Evolutionary conservation across 345 rosid species (phyloP), one percentile per base, ranked within the genome.

Genomic region (Iberis pinnata): DNA sequence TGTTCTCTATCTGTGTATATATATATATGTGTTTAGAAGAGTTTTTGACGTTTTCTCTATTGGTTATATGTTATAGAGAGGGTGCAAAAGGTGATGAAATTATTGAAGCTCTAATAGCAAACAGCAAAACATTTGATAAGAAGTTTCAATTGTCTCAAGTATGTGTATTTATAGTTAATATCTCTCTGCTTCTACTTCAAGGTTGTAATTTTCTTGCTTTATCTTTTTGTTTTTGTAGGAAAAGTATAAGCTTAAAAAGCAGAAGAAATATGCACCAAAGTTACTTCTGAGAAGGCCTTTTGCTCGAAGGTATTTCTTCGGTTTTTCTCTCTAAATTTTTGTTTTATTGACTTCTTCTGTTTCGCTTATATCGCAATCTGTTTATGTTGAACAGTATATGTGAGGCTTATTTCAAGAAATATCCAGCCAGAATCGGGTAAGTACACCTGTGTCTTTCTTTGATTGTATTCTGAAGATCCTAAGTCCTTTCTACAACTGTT

Each of bases 241-340:
- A 68, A 88, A 92, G 66, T 88, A 92, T 68, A 80, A 64, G 77
- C 65, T 77, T 60, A 92, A 79, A 64, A 92, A 88, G 69, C 95
- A 88, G 75, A 92, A 92, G 77, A 88, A 92, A 43, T 92, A 92
- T 77, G 95, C 96, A 3, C 96, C 96, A 37, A 81, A 61, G 76
- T 67, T 92, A 38, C 88, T 88, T 70, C 51, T 85, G 13, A 70
- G 98, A 70, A 78, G 95, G 13, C 96, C 98, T 27, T 75, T 75
- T 74, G 59, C 89, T 35, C 61, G 89, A 67, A 84, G 89, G 96
- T 83, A 57, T 53, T 18, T 27, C 5, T 8, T 32, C 17, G 15
- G 14, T 43, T 8, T 16, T 33, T 19, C 6, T 26, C 7, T 53
- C 40, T 40, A 0, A 19, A 61, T 38, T 42, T 9, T 4, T 14